These are phyloP conservation scores for Digitaria exilis DNA, from an alignment of 202 grass and related monocot species.

Conservation along the genomic window DNA sequence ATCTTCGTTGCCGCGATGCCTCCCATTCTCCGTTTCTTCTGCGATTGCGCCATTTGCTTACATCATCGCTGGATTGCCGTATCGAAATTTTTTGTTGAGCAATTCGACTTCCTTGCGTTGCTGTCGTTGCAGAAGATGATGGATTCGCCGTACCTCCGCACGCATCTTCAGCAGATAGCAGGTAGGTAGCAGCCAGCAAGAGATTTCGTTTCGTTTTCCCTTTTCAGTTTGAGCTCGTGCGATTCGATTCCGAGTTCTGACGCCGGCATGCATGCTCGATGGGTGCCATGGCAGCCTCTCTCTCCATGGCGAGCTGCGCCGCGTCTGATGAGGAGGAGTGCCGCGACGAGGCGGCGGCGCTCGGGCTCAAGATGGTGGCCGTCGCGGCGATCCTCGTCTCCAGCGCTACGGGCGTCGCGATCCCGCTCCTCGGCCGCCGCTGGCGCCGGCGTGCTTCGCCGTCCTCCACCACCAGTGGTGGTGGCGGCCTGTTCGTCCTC, in stretches of 20 bases:
- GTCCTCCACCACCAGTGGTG: neutral
- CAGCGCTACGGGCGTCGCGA: constrained; percentile 56
- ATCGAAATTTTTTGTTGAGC: neutral
- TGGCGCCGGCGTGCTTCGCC: neutral
- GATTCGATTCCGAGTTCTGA: neutral
- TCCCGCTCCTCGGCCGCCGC: constrained; percentile 50
- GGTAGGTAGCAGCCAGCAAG: neutral
- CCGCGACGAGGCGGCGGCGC: constrained; percentile 59
- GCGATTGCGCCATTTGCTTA: neutral
- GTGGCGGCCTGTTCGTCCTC: constrained; percentile 43
- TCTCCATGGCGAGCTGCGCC: constrained; percentile 49
- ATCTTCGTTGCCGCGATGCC: neutral
- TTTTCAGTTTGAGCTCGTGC: neutral
- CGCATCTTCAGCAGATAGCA: constrained; percentile 30
- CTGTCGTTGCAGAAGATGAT: constrained; percentile 33
- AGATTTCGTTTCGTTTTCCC: no score
- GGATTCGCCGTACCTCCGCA: constrained; percentile 29
- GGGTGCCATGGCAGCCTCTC: constrained; percentile 41
- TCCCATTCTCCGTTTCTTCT: neutral
- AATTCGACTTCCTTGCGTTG: neutral
- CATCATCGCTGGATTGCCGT: no score
- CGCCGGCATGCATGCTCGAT: neutral
- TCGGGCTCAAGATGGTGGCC: constrained; percentile 73
- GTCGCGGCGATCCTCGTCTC: constrained; percentile 57
- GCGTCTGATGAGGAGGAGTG: constrained; percentile 35